Base-by-base conservation (phyloP, 2,329 filamentous ascomycete genomes). In the Cadophora sp. region DNA sequence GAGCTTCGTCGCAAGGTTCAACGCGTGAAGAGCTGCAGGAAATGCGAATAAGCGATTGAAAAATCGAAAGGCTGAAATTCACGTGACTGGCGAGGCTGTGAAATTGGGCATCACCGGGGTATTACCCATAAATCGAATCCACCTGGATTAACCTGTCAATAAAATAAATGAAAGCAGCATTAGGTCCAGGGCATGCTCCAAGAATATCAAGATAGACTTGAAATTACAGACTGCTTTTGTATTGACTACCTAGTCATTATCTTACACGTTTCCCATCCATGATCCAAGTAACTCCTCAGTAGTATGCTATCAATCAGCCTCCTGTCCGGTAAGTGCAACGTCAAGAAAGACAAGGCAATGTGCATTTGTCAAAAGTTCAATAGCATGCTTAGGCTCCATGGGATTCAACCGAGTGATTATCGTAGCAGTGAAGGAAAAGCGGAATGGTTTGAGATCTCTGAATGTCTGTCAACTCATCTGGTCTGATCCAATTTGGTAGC, bases 161-260 rank as follows among this genome's bases (percentile, higher is more conserved):
- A n/a, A n/a, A n/a, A n/a, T n/a, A n/a, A n/a, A n/a, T n/a, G n/a
- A n/a, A n/a, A n/a, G n/a, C n/a, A n/a, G n/a, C n/a, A n/a, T n/a
- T n/a, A n/a, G n/a, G n/a, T n/a, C n/a, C n/a, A n/a, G n/a, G n/a
- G n/a, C n/a, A n/a, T 8, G 13, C 39, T 18, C 16, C 16, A 13
- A 39, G 36, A 9, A 5, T 9, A 39, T 11, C 5, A 48, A 13
- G n/a, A 48, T 11, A 20, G 20, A 22, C 9, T 20, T 5, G 4
- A 20, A 48, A 8, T 22, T 22, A 20, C 20, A 8, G 33, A 27
- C 27, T 16, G 30, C 51, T 59, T 64, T 66, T 59, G 16, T 27
- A 58, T 67, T 62, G 18, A 61, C 33, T 64, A 65, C n/a, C 48
- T 67, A 58, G 24, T 67, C 62, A 60, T 64, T 71, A 71, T 71